Evolutionary conservation across 1,139 yeast genomes (phyloP).

Genomic region (Sugiyamaella xylanicola): DNA sequence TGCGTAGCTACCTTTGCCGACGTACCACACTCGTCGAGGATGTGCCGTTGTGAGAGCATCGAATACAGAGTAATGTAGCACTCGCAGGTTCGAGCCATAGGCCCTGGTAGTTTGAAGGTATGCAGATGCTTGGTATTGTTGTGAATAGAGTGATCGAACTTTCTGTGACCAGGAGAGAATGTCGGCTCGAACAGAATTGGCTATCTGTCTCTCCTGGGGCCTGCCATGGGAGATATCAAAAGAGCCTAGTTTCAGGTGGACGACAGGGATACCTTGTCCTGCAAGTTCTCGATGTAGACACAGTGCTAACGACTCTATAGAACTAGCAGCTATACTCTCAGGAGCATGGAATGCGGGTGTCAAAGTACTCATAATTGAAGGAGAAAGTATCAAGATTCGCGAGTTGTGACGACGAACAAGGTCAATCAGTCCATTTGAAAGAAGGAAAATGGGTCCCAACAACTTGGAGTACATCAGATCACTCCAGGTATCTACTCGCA

Average conservation of each 20-base stretch:
- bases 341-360: conserved; percentile 48
- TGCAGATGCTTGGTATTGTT: conserved; percentile 39
- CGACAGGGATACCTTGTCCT: conserved; percentile 34
- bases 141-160: conserved; percentile 43
- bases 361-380: conserved; percentile 44
- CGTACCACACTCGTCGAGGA: conserved; percentile 43
- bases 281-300: conserved; percentile 45
- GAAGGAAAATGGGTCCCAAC: conserved; percentile 53
- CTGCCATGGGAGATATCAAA: conserved; percentile 42
- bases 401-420: conserved; percentile 54
- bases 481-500: conserved; percentile 57
- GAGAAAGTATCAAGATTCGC: conserved; percentile 43
- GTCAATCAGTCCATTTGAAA: conserved; percentile 59
- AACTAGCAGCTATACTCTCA: conserved; percentile 43
- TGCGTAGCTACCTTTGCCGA: conserved; percentile 44
- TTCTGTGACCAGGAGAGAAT: conserved; percentile 46
- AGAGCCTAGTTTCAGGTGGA: conserved; percentile 44
- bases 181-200: conserved; percentile 44
- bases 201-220: conserved; percentile 37
- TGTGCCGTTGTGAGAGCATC: conserved; percentile 39
- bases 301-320: conserved; percentile 44
- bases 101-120: conserved; percentile 39
- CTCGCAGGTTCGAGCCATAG: conserved; percentile 40
- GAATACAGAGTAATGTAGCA: conserved; percentile 42
- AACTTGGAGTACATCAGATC: conserved; percentile 51